Evolutionary conservation across 2,329 filamentous ascomycete genomes (phyloP).

Genomic region (Kalaharituber pfeilii): DNA sequence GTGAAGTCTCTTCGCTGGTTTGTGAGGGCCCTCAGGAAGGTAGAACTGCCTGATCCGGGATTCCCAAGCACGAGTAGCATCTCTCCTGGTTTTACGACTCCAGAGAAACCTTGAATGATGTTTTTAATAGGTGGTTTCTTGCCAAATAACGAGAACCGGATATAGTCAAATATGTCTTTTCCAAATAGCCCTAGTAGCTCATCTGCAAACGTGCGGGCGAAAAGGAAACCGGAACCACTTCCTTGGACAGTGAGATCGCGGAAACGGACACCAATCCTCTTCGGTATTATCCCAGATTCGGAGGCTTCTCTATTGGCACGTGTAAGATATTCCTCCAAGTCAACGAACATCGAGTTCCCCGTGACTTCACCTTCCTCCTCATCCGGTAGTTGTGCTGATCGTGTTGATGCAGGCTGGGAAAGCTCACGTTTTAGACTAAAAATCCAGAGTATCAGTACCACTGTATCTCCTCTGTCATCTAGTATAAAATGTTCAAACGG

Average conservation of each 20-base stretch:
- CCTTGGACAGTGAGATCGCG: conserved; percentile 20
- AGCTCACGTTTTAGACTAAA: conserved; percentile 6
- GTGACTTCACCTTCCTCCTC: conserved; percentile 14
- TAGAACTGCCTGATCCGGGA: conserved; percentile 58
- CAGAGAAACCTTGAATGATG: conserved; percentile 49
- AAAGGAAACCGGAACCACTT: conserved; percentile 17
- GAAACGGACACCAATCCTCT: conserved; percentile 23
- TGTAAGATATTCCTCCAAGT: conserved; percentile 23
- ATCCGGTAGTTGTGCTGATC: conserved; percentile 11
- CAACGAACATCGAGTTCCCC: conserved; percentile 11
- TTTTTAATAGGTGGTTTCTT: conserved; percentile 20
- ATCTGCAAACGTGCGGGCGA: conserved; percentile 19
- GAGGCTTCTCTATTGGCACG: conserved; percentile 10
- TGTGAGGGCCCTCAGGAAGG: conserved; percentile 57
- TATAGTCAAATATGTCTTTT: conserved; percentile 25
- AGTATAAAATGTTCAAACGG: too few relatives aligned
- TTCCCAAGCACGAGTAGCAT: conserved; percentile 58
- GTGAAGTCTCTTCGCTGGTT: conserved; percentile 52
- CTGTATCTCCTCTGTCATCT: too few relatives aligned
- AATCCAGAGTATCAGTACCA: too few relatives aligned
- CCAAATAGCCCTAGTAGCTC: conserved; percentile 20
- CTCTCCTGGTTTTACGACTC: conserved; percentile 48
- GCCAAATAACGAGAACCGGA: background rate
- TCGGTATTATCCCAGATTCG: conserved; percentile 19
- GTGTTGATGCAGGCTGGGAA: conserved; percentile 3